These are phyloP conservation scores for Macrophomina tecta DNA, from an alignment of 2,329 filamentous ascomycete genomes.

Conservation along the genomic window DNA sequence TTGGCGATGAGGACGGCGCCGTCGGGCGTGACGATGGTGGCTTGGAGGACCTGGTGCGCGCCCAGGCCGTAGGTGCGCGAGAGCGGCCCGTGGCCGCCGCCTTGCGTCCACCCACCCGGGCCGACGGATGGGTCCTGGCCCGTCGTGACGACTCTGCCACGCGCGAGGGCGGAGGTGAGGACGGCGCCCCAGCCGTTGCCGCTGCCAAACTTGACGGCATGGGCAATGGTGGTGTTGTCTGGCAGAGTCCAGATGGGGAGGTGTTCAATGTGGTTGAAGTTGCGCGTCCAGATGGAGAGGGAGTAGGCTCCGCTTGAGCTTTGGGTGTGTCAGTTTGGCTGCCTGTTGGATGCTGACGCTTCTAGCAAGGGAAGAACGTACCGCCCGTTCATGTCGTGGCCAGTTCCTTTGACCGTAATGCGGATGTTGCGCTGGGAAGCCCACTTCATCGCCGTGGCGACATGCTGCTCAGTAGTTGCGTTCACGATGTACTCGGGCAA, in stretches of 20 bases:
- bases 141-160: slow-evolving; percentile 33
- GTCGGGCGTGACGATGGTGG: slow-evolving; percentile 43
- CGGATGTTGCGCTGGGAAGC: slow-evolving; percentile 40
- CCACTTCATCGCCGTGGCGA: slow-evolving; percentile 36
- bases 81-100: slow-evolving; percentile 38
- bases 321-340: neutral
- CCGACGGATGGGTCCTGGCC: slow-evolving; percentile 43
- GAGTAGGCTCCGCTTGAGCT: slow-evolving; percentile 42
- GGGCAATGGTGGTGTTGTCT: slow-evolving; percentile 39
- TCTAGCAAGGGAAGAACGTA: neutral
- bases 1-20: slow-evolving; percentile 43
- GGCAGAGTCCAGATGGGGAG: slow-evolving; percentile 39
- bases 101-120: slow-evolving; percentile 41
- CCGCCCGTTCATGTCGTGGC: slow-evolving; percentile 35
- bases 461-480: slow-evolving; percentile 28
- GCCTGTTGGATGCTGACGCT: too few species aligned
- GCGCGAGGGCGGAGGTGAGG: slow-evolving; percentile 28
- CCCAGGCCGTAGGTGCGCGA: slow-evolving; percentile 31
- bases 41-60: slow-evolving; percentile 48
- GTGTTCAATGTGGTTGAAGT: slow-evolving; percentile 42
- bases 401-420: slow-evolving; percentile 44
- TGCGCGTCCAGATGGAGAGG: slow-evolving; percentile 45
- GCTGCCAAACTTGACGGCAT: slow-evolving; percentile 38
- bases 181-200: slow-evolving; percentile 36
- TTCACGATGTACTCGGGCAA: slow-evolving; percentile 13